Conservation (phyloP, 2,329 filamentous ascomycete genomes). For the Penicillium concentricum region DNA sequence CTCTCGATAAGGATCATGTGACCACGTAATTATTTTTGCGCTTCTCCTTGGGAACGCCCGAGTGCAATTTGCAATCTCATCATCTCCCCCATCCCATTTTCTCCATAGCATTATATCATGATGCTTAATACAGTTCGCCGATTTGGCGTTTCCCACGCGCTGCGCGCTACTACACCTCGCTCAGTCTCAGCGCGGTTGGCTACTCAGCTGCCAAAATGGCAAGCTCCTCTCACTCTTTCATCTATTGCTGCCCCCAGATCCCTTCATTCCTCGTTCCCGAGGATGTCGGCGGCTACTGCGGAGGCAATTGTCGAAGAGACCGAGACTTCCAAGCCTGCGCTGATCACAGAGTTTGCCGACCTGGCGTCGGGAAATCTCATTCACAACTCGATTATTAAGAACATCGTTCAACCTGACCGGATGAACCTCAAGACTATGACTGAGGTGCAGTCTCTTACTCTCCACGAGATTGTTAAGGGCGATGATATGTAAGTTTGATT, state of each 20-base stretch:
- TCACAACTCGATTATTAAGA: conserved; percentile 62
- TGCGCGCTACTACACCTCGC: conserved; percentile 35
- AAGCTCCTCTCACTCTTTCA: conserved; percentile 19
- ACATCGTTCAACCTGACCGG: conserved; percentile 59
- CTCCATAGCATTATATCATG: conserved; percentile 16
- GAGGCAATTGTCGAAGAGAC: conserved; percentile 21
- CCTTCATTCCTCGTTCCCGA: conserved; percentile 32
- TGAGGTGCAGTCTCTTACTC: conserved; percentile 82
- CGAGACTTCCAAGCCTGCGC: conserved; percentile 9
- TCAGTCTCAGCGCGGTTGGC: conserved; percentile 28
- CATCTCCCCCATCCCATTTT: conserved; percentile 3
- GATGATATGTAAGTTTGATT: conserved; percentile 69
- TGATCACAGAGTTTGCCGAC: conserved; percentile 41
- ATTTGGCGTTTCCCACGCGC: conserved; percentile 37
- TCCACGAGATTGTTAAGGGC: conserved; percentile 75
- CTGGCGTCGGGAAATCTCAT: conserved; percentile 49
- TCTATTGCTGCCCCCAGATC: conserved; percentile 23
- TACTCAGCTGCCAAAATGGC: conserved; percentile 31
- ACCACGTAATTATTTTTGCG: conserved; percentile 23
- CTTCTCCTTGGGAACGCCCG: conserved; percentile 14
- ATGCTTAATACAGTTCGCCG: conserved; percentile 44
- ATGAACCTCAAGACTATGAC: conserved; percentile 87
- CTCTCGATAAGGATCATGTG: conserved; percentile 26
- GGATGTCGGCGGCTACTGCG: conserved; percentile 26
- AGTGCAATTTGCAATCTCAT: conserved; percentile 8